phyloP scores from a whole-genome alignment of 345 rosid species.

The Citrus australasica region DNA sequence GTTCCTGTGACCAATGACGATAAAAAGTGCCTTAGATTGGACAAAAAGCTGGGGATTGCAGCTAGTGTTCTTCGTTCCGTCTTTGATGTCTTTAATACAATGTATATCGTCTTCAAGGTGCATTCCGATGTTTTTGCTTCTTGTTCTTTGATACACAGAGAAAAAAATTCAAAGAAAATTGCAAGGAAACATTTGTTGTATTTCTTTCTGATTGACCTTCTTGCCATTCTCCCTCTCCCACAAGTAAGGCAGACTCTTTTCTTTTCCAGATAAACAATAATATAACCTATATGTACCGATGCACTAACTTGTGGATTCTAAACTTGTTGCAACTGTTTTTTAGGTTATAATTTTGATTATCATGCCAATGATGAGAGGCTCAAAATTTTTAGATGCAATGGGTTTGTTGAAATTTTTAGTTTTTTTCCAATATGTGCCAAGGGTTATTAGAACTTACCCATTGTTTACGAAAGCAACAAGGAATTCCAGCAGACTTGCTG shows the following conservation, averaged over 20 bases:
- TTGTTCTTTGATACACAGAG: neutral
- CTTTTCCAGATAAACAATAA: neutral
- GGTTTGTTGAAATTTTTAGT: conserved; percentile 16
- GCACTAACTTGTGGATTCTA: neutral
- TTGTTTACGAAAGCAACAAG: conserved; percentile 25
- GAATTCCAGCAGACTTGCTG: conserved; percentile 27
- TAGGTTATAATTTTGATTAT: neutral
- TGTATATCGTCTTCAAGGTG: neutral
- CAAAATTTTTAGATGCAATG: conserved; percentile 20
- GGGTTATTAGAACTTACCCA: conserved; percentile 29
- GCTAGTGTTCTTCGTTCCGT: conserved; percentile 12
- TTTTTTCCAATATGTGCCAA: conserved; percentile 32
- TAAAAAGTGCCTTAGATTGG: conserved; percentile 9
- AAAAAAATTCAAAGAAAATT: neutral
- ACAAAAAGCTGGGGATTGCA: conserved; percentile 11
- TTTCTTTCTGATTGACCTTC: conserved; percentile 34
- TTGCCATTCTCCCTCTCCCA: conserved; percentile 47
- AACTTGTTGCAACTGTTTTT: neutral
- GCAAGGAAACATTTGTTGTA: neutral
- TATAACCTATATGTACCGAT: neutral
- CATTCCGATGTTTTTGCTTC: neutral
- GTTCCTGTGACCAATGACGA: conserved; percentile 1
- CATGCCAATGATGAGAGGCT: neutral
- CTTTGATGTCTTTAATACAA: neutral
- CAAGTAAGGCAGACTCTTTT: conserved; percentile 22